phyloP scores from a whole-genome alignment of 371 early-diverging fungal species.

The Mortierella sp. region DNA sequence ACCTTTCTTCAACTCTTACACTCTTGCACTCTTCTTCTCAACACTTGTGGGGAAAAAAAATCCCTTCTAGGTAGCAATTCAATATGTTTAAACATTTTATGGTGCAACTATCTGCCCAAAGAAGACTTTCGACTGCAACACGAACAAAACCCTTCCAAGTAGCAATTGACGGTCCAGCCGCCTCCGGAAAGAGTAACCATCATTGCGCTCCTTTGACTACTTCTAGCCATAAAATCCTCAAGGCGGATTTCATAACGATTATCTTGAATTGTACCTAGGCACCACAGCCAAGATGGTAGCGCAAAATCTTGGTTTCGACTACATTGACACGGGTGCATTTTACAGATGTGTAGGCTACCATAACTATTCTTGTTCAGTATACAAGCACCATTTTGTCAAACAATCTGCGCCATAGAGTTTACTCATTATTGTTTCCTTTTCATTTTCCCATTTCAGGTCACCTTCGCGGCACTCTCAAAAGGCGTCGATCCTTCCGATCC shows the following conservation, averaged over 20 bases:
- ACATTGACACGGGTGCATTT: slow-evolving; percentile 86
- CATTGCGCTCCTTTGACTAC: background rate
- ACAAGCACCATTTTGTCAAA: background rate
- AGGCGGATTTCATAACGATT: background rate
- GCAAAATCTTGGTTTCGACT: slow-evolving; percentile 77
- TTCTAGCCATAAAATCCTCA: background rate
- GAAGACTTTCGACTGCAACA: slow-evolving; percentile 14
- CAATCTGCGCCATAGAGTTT: background rate
- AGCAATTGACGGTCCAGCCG: slow-evolving; percentile 96
- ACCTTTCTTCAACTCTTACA: no score
- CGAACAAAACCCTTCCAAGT: slow-evolving; percentile 68
- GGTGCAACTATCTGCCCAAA: background rate
- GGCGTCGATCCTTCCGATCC: slow-evolving; percentile 55
- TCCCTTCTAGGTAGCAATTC: background rate
- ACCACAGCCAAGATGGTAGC: slow-evolving; percentile 83
- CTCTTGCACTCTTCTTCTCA: background rate
- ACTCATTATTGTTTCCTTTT: background rate
- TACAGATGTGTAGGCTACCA: slow-evolving; percentile 65
- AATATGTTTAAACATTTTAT: slow-evolving; percentile 14
- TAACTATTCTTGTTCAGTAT: background rate
- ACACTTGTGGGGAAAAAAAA: background rate
- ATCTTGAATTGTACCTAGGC: slow-evolving; percentile 56
- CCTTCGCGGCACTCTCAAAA: slow-evolving; percentile 64
- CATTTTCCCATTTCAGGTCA: slow-evolving; percentile 59
- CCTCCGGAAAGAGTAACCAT: slow-evolving; percentile 88